Conservation (phyloP, 305 asterid genomes). For the Fraxinus xanthoxyloides region DNA sequence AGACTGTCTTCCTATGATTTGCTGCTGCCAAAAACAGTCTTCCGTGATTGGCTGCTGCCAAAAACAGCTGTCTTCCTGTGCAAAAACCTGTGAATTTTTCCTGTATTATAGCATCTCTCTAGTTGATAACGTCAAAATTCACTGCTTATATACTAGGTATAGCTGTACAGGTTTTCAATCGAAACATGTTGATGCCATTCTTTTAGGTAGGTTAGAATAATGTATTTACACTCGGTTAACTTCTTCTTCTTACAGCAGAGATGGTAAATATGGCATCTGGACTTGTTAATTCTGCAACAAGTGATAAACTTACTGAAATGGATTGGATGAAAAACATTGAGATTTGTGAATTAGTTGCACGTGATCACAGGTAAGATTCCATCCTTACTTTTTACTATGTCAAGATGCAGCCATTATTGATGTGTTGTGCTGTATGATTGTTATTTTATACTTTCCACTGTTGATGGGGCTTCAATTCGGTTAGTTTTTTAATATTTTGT, state of each 20-base stretch:
- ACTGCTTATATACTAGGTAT: background rate
- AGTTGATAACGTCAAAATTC: background rate
- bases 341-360: conserved; percentile 84
- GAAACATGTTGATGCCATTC: background rate
- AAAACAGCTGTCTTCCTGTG: no score
- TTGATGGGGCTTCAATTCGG: conserved; percentile 1
- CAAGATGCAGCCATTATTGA: background rate
- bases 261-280: conserved; percentile 68
- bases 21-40: no score
- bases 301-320: conserved; percentile 77
- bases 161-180: background rate
- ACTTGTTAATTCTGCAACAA: conserved; percentile 84
- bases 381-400: background rate
- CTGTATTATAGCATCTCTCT: no score
- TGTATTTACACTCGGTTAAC: conserved; percentile 18
- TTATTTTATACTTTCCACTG: background rate
- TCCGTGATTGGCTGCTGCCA: no score
- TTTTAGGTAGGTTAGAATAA: background rate
- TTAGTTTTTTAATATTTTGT: background rate
- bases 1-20: no score
- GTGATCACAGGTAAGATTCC: conserved; percentile 59
- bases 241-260: conserved; percentile 32
- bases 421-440: background rate
- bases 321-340: conserved; percentile 90
- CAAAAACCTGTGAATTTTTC: no score